A percentile compares a stretch with the other conserved stretches of the same genome.
phyloP scores from a whole-genome alignment of 495 filamentous ascomycete species.

The Aspergillus biplanus region DNA sequence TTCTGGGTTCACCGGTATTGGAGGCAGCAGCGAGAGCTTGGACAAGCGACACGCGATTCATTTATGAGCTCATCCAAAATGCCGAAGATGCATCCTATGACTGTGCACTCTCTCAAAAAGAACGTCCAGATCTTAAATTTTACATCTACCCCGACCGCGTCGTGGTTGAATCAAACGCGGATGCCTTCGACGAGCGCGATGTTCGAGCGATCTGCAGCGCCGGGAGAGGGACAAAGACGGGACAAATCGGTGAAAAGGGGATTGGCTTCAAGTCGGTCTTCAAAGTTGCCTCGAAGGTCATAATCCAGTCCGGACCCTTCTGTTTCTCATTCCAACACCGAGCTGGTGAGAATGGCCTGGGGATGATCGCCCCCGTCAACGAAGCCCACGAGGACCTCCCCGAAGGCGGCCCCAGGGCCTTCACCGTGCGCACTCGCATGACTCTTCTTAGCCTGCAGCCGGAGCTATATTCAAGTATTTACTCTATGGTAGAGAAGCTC shows the following conservation, averaged over 20 bases:
- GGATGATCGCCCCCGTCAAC: slow-evolving; percentile 5
- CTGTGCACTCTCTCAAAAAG: not conserved
- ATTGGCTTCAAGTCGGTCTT: slow-evolving; percentile 8
- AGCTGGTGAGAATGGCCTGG: slow-evolving; percentile 10
- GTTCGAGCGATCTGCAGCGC: slow-evolving; percentile 16
- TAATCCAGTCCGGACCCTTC: slow-evolving; percentile 14
- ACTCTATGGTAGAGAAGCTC: not conserved
- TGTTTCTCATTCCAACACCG: slow-evolving; percentile 16
- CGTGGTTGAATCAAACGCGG: slow-evolving; percentile 8
- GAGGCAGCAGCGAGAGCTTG: slow-evolving; percentile 8
- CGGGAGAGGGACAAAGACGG: slow-evolving; percentile 1
- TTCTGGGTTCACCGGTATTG: not conserved
- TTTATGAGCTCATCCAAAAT: slow-evolving; percentile 18
- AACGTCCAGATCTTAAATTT: not conserved
- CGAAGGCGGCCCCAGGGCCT: not conserved
- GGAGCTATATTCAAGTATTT: not conserved
- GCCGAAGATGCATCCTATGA: slow-evolving; percentile 7
- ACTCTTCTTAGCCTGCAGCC: not conserved
- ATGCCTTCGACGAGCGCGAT: slow-evolving; percentile 16
- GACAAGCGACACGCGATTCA: slow-evolving; percentile 5
- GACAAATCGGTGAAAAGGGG: slow-evolving; percentile 9
- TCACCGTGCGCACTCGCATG: slow-evolving; percentile 8
- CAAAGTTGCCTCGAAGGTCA: slow-evolving; percentile 3
- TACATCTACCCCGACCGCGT: not conserved
- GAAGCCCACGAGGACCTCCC: slow-evolving; percentile 8